phyloP scores from a whole-genome alignment of 2,329 filamentous ascomycete species.

The Penicillium sp. region DNA sequence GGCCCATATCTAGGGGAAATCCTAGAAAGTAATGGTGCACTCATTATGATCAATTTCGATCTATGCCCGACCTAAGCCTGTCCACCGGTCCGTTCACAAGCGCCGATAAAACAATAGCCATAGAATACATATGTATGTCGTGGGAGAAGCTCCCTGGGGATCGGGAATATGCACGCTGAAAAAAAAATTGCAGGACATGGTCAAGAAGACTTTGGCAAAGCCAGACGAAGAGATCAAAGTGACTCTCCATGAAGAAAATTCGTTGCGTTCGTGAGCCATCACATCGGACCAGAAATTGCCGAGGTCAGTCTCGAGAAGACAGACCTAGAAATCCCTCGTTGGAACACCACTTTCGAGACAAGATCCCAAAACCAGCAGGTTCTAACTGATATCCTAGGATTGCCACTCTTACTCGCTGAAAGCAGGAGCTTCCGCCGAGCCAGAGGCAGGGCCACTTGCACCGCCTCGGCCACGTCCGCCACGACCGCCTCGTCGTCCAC shows the following conservation, averaged over 20 bases:
- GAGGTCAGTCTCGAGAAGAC: constrained; percentile 7
- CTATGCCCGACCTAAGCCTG: constrained; percentile 10
- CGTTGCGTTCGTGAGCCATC: constrained; percentile 41
- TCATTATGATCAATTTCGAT: constrained; percentile 17
- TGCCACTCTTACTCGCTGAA: constrained; percentile 8
- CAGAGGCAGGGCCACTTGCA: constrained; percentile 24
- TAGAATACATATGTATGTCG: constrained; percentile 23
- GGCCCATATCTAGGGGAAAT: background rate
- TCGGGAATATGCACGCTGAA: constrained; percentile 40
- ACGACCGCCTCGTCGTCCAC: constrained; percentile 21
- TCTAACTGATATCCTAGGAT: constrained; percentile 3
- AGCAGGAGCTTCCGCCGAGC: constrained; percentile 14
- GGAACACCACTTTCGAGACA: background rate
- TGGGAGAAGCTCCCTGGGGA: constrained; percentile 21
- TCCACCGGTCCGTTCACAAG: constrained; percentile 16
- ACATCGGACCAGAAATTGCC: constrained; percentile 27
- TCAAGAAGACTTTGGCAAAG: constrained; percentile 28
- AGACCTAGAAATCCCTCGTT: constrained; percentile 11
- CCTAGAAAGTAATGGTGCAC: background rate
- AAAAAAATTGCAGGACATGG: constrained; percentile 35
- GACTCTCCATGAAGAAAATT: constrained; percentile 30
- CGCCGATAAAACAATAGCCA: constrained; percentile 21
- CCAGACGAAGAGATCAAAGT: constrained; percentile 14
- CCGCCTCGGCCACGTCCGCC: constrained; percentile 31
- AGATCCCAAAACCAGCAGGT: background rate